Base-by-base conservation (phyloP, 2,329 filamentous ascomycete genomes). In the Diaporthe capsici region DNA sequence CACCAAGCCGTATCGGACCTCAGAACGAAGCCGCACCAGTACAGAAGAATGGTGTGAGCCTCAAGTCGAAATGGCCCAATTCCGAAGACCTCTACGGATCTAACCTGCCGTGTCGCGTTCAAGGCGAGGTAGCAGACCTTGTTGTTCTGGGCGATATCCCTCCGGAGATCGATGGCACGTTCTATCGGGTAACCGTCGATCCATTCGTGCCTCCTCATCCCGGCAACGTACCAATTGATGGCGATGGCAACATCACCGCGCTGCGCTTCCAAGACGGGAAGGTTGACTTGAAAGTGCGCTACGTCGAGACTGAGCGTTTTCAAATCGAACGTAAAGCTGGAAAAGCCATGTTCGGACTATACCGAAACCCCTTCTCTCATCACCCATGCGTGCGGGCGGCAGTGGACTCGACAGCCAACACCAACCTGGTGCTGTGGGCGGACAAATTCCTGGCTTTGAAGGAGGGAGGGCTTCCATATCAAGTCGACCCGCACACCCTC, bases 371-470 rank as follows among this genome's bases (percentile, higher is more conserved):
- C 34, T 83, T 77, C 73, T 83, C 82, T 3, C 79, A 80, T 31
- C 79, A 82, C 71, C 81, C 81, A 2, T 82, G 80, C 51, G 80
- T 81, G 6, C 77, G 79, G 25, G 83, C 83, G 58, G 82, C 82
- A 3, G 81, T 84, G 4, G 79, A 83, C 28, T 82, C 77, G 4
- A 85, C 84, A 0, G 84, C 87, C 4, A 90, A 90, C 73, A 89
- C 88, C 0, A 89, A 90, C 74, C 79, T 89, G 4, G 79, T 89
- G 1, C 85, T 83, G 75, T 89, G 85, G 83, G 81, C 84, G 22
- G 86, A 85, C 0, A 82, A 86, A 8, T 78, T 88, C 42, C 80
- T 88, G 2, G 86, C 86, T 0, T 81, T 82, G 51, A 89, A 88
- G 77, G 88, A 89, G 55, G 82, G 83, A 68, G 78, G 80, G 0